phyloP scores from a whole-genome alignment of 2,329 filamentous ascomycete genomes.

The Dactylellina parvicollis region DNA sequence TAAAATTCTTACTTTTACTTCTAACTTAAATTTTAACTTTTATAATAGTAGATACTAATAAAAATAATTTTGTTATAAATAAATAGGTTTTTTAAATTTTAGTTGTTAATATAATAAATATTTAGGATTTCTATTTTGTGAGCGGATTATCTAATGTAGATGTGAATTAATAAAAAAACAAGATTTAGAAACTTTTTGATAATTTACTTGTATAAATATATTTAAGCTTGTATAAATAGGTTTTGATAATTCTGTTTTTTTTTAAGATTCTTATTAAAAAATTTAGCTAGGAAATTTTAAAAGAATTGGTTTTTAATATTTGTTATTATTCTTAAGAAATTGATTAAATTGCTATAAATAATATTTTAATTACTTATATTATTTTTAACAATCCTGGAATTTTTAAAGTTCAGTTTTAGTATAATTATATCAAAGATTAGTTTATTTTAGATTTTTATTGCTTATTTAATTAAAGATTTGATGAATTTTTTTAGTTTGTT shows the following conservation, averaged over 20 bases:
- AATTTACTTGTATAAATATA: background rate
- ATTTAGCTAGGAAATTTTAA: too few relatives aligned
- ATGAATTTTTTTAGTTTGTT: background rate
- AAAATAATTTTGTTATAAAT: background rate
- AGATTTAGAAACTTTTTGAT: background rate
- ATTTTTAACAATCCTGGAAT: background rate
- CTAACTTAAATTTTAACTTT: slow-evolving; percentile 4
- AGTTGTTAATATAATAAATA: background rate
- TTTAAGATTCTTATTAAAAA: too few relatives aligned
- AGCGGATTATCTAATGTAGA: background rate
- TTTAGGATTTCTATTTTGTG: background rate
- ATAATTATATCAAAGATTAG: slow-evolving; percentile 3
- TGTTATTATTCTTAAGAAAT: too few relatives aligned
- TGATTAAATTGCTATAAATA: background rate
- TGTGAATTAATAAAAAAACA: too few relatives aligned
- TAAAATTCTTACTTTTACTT: background rate
- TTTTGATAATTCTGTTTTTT: background rate
- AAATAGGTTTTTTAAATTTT: slow-evolving; percentile 1
- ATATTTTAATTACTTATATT: background rate
- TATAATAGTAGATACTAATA: background rate
- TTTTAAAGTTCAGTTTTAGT: background rate
- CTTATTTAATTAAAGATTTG: background rate
- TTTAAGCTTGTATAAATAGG: background rate
- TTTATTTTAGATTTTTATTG: background rate
- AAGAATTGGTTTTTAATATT: too few relatives aligned